Percentiles rank a stretch among this genome's conserved stretches.
Evolutionary conservation across 768 basidiomycete species (phyloP).

Genomic region (Podaxis mareebaensis): DNA sequence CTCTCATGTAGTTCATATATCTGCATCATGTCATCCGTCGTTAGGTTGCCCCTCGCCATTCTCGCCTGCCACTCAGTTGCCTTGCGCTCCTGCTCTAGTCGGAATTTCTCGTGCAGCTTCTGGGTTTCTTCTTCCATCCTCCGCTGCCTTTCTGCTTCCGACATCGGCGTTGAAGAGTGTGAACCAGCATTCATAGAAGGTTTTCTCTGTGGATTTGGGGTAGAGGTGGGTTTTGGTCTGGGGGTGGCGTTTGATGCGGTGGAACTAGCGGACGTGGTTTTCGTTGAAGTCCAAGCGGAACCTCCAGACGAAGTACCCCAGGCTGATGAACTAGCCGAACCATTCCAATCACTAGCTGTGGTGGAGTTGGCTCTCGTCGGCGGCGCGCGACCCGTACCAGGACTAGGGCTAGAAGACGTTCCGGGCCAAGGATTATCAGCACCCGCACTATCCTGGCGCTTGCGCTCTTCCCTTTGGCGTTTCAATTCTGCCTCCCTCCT

Average conservation of each 20-base stretch:
- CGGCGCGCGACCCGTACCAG: slow-evolving; percentile 24
- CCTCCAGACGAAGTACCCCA: slow-evolving; percentile 13
- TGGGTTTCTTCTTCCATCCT: slow-evolving; percentile 64
- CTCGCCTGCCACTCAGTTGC: slow-evolving; percentile 57
- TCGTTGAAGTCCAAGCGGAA: slow-evolving; percentile 29
- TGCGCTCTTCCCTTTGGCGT: slow-evolving; percentile 45
- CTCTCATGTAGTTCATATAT: slow-evolving; percentile 63
- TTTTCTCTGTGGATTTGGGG: slow-evolving; percentile 29
- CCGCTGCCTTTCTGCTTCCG: slow-evolving; percentile 61
- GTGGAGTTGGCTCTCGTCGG: slow-evolving; percentile 17
- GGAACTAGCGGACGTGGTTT: slow-evolving; percentile 27
- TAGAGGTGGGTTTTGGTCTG: slow-evolving; percentile 27
- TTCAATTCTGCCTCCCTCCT: slow-evolving; percentile 44
- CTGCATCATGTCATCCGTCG: slow-evolving; percentile 56
- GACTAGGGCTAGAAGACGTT: slow-evolving; percentile 27
- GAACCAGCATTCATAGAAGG: slow-evolving; percentile 36
- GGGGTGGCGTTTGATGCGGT: slow-evolving; percentile 22
- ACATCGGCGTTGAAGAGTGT: slow-evolving; percentile 25
- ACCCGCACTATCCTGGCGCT: slow-evolving; percentile 43
- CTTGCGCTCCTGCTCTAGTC: slow-evolving; percentile 61
- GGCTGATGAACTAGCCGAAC: slow-evolving; percentile 28
- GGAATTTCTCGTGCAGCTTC: slow-evolving; percentile 69
- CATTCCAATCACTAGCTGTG: slow-evolving; percentile 28
- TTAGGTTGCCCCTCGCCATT: slow-evolving; percentile 50
- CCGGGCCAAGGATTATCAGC: slow-evolving; percentile 33